Percentiles rank a stretch among this genome's conserved stretches.
These are phyloP conservation scores for Kwoniella shandongensis DNA, from an alignment of 768 basidiomycete species.

Conservation along the genomic window DNA sequence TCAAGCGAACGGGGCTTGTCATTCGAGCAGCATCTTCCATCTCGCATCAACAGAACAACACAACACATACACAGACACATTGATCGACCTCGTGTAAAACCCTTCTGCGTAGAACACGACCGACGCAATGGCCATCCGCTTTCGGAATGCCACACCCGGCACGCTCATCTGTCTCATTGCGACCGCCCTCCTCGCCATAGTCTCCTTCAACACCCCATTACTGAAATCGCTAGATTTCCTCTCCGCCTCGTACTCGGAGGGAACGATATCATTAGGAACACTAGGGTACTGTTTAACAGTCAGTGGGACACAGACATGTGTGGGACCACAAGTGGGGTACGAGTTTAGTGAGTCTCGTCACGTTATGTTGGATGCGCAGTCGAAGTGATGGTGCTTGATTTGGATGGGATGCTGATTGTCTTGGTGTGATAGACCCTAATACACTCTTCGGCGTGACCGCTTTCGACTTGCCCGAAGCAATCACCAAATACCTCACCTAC, in stretches of 20 bases:
- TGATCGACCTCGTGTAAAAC: too few species aligned
- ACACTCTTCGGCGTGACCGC: conserved; percentile 67
- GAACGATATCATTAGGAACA: conserved; percentile 73
- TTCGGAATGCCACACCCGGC: conserved; percentile 74
- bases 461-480: conserved; percentile 72
- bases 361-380: not conserved
- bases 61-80: too few species aligned
- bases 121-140: conserved; percentile 59
- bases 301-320: conserved; percentile 61
- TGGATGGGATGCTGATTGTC: conserved; percentile 1
- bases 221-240: conserved; percentile 89
- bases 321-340: conserved; percentile 79
- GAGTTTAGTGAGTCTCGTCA: conserved; percentile 78
- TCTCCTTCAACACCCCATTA: conserved; percentile 85
- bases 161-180: conserved; percentile 79
- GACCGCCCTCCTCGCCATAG: conserved; percentile 74
- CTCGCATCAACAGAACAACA: too few species aligned
- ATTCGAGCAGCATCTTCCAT: too few species aligned
- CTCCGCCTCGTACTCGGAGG: conserved; percentile 54
- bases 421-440: conserved; percentile 67
- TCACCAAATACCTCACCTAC: conserved; percentile 93
- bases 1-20: too few species aligned
- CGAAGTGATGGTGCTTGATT: conserved; percentile 5
- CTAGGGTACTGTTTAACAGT: conserved; percentile 74
- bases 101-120: too few species aligned